phyloP scores from a whole-genome alignment of 371 early-diverging fungal genomes.

The Mortierella sp. region DNA sequence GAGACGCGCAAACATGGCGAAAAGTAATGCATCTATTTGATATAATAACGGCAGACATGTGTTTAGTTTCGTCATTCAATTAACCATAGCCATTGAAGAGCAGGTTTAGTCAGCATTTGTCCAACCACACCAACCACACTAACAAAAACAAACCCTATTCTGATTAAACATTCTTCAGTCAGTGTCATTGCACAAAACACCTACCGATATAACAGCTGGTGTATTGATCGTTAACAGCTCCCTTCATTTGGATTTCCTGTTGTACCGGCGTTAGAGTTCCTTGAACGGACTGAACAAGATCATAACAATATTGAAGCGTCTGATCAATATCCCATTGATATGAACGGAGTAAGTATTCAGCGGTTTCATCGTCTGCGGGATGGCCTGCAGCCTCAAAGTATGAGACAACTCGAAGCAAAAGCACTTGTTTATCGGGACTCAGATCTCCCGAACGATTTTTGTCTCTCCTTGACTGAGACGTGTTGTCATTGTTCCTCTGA shows the following conservation, averaged over 20 bases:
- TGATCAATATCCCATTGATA: constrained; percentile 56
- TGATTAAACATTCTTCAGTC: constrained; percentile 11
- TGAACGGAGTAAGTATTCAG: constrained; percentile 43
- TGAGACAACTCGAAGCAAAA: constrained; percentile 46
- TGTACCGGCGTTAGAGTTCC: constrained; percentile 56
- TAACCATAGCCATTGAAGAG: background rate
- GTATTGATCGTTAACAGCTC: constrained; percentile 66
- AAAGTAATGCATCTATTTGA: constrained; percentile 60
- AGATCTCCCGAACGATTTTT: constrained; percentile 16
- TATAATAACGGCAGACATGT: background rate
- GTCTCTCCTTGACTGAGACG: background rate
- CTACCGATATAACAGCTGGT: constrained; percentile 74
- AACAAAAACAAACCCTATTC: constrained; percentile 21
- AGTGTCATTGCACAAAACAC: background rate
- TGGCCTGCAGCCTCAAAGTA: constrained; percentile 56
- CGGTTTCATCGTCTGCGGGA: constrained; percentile 51
- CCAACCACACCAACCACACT: background rate
- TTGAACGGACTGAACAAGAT: constrained; percentile 59
- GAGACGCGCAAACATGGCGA: constrained; percentile 70
- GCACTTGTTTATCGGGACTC: constrained; percentile 47
- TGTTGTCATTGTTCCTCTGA: constrained; percentile 13
- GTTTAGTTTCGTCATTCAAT: constrained; percentile 3
- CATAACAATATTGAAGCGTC: constrained; percentile 55
- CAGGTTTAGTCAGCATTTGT: background rate
- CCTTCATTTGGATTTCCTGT: constrained; percentile 49